Evolutionary conservation across 345 rosid species (phyloP).

Genomic region (Citrus inodora): DNA sequence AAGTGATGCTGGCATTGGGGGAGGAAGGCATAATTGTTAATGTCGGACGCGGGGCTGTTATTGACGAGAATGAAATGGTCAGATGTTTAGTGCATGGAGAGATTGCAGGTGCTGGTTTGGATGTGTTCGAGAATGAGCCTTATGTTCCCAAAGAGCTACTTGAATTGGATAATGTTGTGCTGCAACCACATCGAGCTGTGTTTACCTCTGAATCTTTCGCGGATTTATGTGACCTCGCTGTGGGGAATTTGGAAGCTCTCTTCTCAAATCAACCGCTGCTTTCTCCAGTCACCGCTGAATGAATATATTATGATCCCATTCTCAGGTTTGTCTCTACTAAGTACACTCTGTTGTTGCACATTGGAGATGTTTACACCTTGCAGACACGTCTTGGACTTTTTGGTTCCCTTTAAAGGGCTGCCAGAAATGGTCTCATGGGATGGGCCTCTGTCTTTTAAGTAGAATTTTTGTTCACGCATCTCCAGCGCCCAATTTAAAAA

Average conservation of each 20-base stretch:
- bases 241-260: slow-evolving; percentile 53
- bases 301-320: too few species aligned
- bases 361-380: too few species aligned
- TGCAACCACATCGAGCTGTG: slow-evolving; percentile 44
- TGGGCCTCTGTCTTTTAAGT: too few species aligned
- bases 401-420: too few species aligned
- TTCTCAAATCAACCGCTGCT: slow-evolving; percentile 32
- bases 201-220: slow-evolving; percentile 37
- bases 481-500: too few species aligned
- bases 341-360: too few species aligned
- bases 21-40: slow-evolving; percentile 43
- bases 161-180: slow-evolving; percentile 40
- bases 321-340: too few species aligned
- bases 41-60: slow-evolving; percentile 41
- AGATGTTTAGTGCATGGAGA: slow-evolving; percentile 38
- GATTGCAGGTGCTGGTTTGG: slow-evolving; percentile 57
- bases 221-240: slow-evolving; percentile 25
- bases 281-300: too few species aligned
- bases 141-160: slow-evolving; percentile 38
- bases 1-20: slow-evolving; percentile 40
- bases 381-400: too few species aligned
- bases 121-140: slow-evolving; percentile 62
- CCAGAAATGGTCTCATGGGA: too few species aligned
- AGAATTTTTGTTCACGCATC: too few species aligned
- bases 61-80: slow-evolving; percentile 51